Evolutionary conservation across 2,329 filamentous ascomycete genomes (phyloP).

Genomic region (Apiospora kogelbergensis): DNA sequence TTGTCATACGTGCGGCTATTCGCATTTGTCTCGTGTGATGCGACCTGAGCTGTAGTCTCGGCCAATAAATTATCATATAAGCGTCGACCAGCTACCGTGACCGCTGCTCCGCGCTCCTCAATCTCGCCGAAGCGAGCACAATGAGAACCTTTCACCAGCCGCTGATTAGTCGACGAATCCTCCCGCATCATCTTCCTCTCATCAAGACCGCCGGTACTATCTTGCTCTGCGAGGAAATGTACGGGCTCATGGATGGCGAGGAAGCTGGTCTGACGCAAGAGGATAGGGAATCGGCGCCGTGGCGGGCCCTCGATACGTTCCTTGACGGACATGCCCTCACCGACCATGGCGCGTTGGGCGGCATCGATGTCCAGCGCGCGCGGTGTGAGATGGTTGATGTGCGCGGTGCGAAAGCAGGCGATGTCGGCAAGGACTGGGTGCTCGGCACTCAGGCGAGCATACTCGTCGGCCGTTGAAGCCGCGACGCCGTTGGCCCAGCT

Average conservation of each 20-base stretch:
- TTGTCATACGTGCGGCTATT: slow-evolving; percentile 21
- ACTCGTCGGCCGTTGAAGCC: slow-evolving; percentile 40
- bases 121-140: slow-evolving; percentile 53
- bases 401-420: slow-evolving; percentile 34
- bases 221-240: slow-evolving; percentile 30
- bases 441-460: slow-evolving; percentile 39
- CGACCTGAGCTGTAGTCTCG: slow-evolving; percentile 22
- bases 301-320: slow-evolving; percentile 53
- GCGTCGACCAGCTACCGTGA: slow-evolving; percentile 43
- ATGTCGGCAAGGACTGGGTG: slow-evolving; percentile 46
- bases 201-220: neutral
- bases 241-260: slow-evolving; percentile 49
- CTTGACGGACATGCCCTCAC: slow-evolving; percentile 42
- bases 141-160: slow-evolving; percentile 37
- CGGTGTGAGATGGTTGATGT: slow-evolving; percentile 56
- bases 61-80: slow-evolving; percentile 46
- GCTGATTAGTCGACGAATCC: neutral
- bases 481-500: slow-evolving; percentile 43
- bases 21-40: slow-evolving; percentile 13
- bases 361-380: slow-evolving; percentile 48
- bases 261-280: slow-evolving; percentile 55
- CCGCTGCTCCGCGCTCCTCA: slow-evolving; percentile 50
- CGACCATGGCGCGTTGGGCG: slow-evolving; percentile 43
- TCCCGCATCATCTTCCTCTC: no score
- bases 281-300: slow-evolving; percentile 39